Percentiles rank a stretch among this genome's conserved stretches.
Evolutionary conservation across 2,329 filamentous ascomycete species (phyloP).

Genomic region (Fusarium kyushuense): DNA sequence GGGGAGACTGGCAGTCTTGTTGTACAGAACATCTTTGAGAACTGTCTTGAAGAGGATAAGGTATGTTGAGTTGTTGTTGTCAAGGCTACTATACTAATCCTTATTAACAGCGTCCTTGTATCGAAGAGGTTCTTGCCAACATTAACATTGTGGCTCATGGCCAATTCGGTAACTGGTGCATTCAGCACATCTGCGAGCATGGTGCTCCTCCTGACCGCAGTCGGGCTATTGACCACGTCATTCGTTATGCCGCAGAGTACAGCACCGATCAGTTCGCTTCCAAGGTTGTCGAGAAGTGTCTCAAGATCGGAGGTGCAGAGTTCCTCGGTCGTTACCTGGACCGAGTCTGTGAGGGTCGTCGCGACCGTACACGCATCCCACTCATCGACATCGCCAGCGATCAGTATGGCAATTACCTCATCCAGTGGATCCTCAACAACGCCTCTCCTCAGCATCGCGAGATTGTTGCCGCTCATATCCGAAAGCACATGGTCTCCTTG

Average conservation of each 20-base stretch:
- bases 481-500: slow-evolving; percentile 99
- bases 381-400: slow-evolving; percentile 98
- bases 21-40: slow-evolving; percentile 99
- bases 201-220: slow-evolving; percentile 90
- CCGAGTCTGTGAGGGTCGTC: slow-evolving; percentile 90
- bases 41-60: slow-evolving; percentile 98
- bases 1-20: slow-evolving; percentile 98
- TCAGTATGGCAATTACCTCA: slow-evolving; percentile 98
- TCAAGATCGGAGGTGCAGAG: slow-evolving; percentile 93
- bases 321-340: slow-evolving; percentile 94
- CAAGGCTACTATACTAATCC: slow-evolving; percentile 29
- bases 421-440: slow-evolving; percentile 96
- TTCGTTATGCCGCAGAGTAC: slow-evolving; percentile 93
- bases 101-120: slow-evolving; percentile 83
- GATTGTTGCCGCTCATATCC: slow-evolving; percentile 91
- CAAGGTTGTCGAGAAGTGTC: slow-evolving; percentile 98
- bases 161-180: slow-evolving; percentile 99
- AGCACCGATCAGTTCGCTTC: slow-evolving; percentile 99
- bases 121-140: slow-evolving; percentile 93
- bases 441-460: slow-evolving; percentile 90
- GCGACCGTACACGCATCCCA: slow-evolving; percentile 93
- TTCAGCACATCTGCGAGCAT: slow-evolving; percentile 98
- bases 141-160: slow-evolving; percentile 97
- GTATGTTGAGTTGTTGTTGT: slow-evolving; percentile 60
- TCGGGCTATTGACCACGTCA: slow-evolving; percentile 94